Base-by-base conservation (phyloP, 169 alveolate genomes). In the Plasmodium sp. region DNA sequence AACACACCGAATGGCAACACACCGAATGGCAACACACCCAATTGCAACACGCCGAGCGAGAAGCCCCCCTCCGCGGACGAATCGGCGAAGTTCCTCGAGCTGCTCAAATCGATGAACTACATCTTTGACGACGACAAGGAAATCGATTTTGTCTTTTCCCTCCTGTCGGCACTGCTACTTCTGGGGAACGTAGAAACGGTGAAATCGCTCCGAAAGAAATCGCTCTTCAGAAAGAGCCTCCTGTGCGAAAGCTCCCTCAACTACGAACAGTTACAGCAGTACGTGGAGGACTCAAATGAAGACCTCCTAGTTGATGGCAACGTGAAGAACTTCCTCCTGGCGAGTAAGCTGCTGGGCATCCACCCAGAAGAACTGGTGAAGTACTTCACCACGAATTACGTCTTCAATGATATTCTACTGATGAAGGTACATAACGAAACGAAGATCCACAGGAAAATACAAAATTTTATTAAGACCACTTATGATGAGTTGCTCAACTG, bases 71-170 rank as follows among this genome's bases (percentile, higher is more conserved):
- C 84, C 3, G 10, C 33, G 22, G 93, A 75, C 22, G 41, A 83
- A 14, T 41, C 81, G 71, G 22, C 56, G 4, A 75, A 75, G 5
- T 74, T 85, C 27, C 7, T 75, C 12, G 84, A 85, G 54, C 36
- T 85, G 39, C 77, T 90, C 36, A 90, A 80, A 80, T 79, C 94
- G 1, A 6, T 90, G 54, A 51, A 90, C 41, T 27, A 67, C 48
- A 58, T 90, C 43, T 81, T 90, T 79, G 94, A 90, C 43, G 91
- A 90, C 48, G 91, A 90, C n/a, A 86, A 86, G 67, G 91, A 90
- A 74, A 80, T 90, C 4, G 88, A 62, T 18, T 80, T 90, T 90
- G 56, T 90, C 39, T 90, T 90, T 43, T 90, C 94, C 4, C 9
- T 81, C 31, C 90, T 90, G 1, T 90, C 94, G 16, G 94, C 84